Percentiles rank a stretch among this genome's conserved stretches.
These are phyloP conservation scores for Pleurotus giganteus DNA, from an alignment of 768 basidiomycete genomes.

Conservation along the genomic window DNA sequence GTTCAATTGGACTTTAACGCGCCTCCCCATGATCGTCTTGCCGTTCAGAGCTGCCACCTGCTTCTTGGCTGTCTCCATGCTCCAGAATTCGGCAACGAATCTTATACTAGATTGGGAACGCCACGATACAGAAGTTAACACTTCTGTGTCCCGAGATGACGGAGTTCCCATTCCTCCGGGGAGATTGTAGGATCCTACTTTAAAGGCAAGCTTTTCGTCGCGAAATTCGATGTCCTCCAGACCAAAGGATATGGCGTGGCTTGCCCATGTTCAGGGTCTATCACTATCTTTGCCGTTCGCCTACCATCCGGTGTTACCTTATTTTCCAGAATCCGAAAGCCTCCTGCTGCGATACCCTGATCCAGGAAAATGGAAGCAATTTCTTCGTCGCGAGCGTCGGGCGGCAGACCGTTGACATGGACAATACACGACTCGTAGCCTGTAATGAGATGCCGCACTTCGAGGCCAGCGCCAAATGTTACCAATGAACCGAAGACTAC, in stretches of 20 bases:
- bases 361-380: slow-evolving; percentile 39
- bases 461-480: slow-evolving; percentile 47
- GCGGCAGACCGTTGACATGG: slow-evolving; percentile 43
- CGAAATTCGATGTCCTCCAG: slow-evolving; percentile 51
- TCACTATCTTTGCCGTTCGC: slow-evolving; percentile 38
- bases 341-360: slow-evolving; percentile 36
- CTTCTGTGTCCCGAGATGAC: slow-evolving; percentile 28
- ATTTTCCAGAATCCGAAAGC: slow-evolving; percentile 32
- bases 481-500: slow-evolving; percentile 49
- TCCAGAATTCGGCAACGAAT: slow-evolving; percentile 42
- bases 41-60: slow-evolving; percentile 38
- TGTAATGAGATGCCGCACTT: slow-evolving; percentile 40
- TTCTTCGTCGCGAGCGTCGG: slow-evolving; percentile 34
- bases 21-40: slow-evolving; percentile 33
- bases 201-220: slow-evolving; percentile 38
- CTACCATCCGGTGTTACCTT: slow-evolving; percentile 22
- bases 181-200: slow-evolving; percentile 36
- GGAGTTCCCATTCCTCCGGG: slow-evolving; percentile 40
- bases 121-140: slow-evolving; percentile 52
- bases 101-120: slow-evolving; percentile 40
- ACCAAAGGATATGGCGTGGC: slow-evolving; percentile 36
- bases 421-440: slow-evolving; percentile 54
- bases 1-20: slow-evolving; percentile 45
- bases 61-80: slow-evolving; percentile 26
- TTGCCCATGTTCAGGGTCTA: slow-evolving; percentile 39